Base-by-base conservation (phyloP, 148 eudicot genomes). In the Simmondsia chinensis region DNA sequence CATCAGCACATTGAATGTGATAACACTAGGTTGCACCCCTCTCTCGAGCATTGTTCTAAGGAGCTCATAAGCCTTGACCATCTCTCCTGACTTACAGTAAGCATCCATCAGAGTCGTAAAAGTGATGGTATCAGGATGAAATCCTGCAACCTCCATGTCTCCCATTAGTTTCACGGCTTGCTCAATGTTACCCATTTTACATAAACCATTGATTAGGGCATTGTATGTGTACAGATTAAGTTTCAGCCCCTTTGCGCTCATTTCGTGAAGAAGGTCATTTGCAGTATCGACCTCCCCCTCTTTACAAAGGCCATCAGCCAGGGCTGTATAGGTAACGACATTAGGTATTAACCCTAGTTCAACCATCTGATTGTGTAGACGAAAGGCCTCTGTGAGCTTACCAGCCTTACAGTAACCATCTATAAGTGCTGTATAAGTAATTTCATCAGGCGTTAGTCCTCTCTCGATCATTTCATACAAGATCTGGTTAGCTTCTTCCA, bases 401-500 rank as follows among this genome's bases (percentile, higher is more conserved):
- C 95, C 93, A 16, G 69, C 66, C 63, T 91, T 91, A 83, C 97
- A 91, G 38, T 78, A 79, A 58, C 94, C 97, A 68, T 82, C 88
- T 13, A 91, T 61, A 30, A 91, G 77, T 17, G 84, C 54, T 38
- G 97, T 91, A 56, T 76, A 91, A 32, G 80, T 79, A 52, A 84
- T 65, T 61, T 63, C 83, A 70, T 91, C 95, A 7, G 76, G 79
- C 48, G 51, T 35, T 26, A 85, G 49, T 28, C 84, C 93, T 46
- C 60, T 57, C 41, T 53, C 46, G 12, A 65, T 57, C 97, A 91
- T 76, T 61, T 76, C 70, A 46, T 65, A 50, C 49, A 91, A 85
- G 16, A 78, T 63, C 48, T 67, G 63, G 22, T 76, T 64, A 23
- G 97, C 95, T 46, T 74, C 75, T 17, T 44, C 50, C 60, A 85